Conservation (phyloP, 1,139 yeast genomes). For the Pichia sp. region DNA sequence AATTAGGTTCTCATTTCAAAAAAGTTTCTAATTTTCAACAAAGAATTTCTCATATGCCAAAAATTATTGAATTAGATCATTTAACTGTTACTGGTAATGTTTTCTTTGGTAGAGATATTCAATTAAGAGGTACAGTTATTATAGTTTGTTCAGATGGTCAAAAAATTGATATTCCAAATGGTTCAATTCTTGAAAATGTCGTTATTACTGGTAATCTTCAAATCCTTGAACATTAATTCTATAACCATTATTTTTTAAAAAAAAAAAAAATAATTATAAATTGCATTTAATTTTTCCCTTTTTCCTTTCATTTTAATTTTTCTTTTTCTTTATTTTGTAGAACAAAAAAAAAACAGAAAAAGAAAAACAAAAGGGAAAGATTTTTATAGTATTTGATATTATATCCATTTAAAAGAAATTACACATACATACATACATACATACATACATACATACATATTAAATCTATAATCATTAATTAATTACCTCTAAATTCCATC, state of each 20-base stretch:
- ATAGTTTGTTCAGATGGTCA: slow-evolving; percentile 97
- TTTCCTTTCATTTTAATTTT: background rate
- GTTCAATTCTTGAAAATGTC: slow-evolving; percentile 87
- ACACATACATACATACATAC: too few species aligned
- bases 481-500: slow-evolving; percentile 47
- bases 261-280: background rate
- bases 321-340: background rate
- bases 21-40: slow-evolving; percentile 87
- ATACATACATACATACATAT: background rate
- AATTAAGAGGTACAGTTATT: slow-evolving; percentile 93
- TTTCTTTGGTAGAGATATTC: slow-evolving; percentile 79
- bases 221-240: slow-evolving; percentile 74
- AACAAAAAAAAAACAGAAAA: background rate
- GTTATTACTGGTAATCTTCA: slow-evolving; percentile 96
- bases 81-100: slow-evolving; percentile 97
- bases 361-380: background rate
- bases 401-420: too few species aligned
- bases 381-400: background rate
- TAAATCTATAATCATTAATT: background rate
- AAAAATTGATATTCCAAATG: slow-evolving; percentile 94
- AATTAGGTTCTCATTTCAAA: slow-evolving; percentile 93
- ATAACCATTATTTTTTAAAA: background rate
- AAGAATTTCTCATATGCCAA: slow-evolving; percentile 93
- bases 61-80: slow-evolving; percentile 91
- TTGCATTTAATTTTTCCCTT: background rate